Conservation (phyloP, 2,329 filamentous ascomycete species). For the Hymenoscyphus salicellus region DNA sequence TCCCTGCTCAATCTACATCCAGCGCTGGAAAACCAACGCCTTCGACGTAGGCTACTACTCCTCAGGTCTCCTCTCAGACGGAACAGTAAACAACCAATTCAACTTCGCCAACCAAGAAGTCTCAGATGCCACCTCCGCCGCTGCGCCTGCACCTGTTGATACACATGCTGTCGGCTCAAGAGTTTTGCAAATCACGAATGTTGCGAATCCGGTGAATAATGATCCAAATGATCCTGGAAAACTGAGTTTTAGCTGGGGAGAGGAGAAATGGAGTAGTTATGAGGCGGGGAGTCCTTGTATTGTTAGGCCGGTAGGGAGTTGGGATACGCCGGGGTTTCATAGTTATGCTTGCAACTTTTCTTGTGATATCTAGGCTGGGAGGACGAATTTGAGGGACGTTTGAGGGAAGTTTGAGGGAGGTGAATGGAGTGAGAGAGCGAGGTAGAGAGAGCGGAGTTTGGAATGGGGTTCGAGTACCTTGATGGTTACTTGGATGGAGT, state of each 20-base stretch:
- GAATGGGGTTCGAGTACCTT: not conserved
- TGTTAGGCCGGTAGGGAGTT: slow-evolving; percentile 11
- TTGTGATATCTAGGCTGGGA: slow-evolving; percentile 4
- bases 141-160: slow-evolving; percentile 2
- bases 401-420: not conserved
- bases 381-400: too few relatives aligned
- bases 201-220: slow-evolving; percentile 14
- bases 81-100: slow-evolving; percentile 2
- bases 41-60: slow-evolving; percentile 18
- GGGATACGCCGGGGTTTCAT: not conserved
- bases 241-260: slow-evolving; percentile 19
- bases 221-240: slow-evolving; percentile 15
- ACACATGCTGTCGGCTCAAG: slow-evolving; percentile 16
- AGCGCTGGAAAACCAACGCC: slow-evolving; percentile 18
- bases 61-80: slow-evolving; percentile 3
- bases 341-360: slow-evolving; percentile 8
- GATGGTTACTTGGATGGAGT: not conserved
- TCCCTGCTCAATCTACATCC: slow-evolving; percentile 16
- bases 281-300: slow-evolving; percentile 11
- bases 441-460: too few relatives aligned
- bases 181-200: slow-evolving; percentile 13
- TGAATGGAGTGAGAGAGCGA: not conserved
- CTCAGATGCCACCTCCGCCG: not conserved
- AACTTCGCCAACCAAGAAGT: slow-evolving; percentile 15
- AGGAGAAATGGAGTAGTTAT: slow-evolving; percentile 13